A percentile compares a stretch with the other conserved stretches of the same genome.
Conservation (phyloP, 305 asterid genomes). For the Rubia balearica region DNA sequence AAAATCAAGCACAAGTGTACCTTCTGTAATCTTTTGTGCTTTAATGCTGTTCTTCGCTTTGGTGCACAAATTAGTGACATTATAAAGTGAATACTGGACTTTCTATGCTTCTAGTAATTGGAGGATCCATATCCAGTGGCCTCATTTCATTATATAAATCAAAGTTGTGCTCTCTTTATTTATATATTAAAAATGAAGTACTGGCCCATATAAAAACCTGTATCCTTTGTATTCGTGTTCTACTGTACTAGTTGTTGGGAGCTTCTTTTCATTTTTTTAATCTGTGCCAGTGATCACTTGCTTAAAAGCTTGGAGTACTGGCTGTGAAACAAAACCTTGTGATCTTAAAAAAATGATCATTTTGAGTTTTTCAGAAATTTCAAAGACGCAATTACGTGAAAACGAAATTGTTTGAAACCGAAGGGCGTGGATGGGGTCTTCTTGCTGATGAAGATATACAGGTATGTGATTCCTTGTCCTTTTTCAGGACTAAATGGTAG, state of each 20-base stretch:
- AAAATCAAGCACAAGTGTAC: neutral
- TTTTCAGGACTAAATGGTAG: constrained; percentile 6
- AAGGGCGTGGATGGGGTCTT: constrained; percentile 97
- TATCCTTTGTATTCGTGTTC: neutral
- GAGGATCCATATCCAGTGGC: constrained; percentile 4
- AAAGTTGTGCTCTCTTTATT: neutral
- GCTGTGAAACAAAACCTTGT: neutral
- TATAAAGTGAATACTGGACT: neutral
- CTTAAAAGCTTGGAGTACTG: neutral
- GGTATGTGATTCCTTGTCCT: constrained; percentile 36
- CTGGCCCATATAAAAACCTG: neutral
- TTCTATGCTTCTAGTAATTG: neutral
- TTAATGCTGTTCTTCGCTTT: neutral
- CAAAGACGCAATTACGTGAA: constrained; percentile 70
- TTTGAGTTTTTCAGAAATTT: constrained; percentile 52
- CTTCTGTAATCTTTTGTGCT: neutral
- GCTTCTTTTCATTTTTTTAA: neutral
- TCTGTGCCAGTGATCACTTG: neutral
- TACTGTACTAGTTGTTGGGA: neutral
- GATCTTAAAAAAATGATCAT: constrained; percentile 10
- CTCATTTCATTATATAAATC: neutral
- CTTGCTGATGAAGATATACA: constrained; percentile 55
- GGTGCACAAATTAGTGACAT: neutral
- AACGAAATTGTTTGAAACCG: constrained; percentile 68
- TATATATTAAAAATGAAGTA: neutral